Evolutionary conservation across 2,329 filamentous ascomycete species (phyloP), one percentile per base, ranked within the genome.

Genomic region (Penicillium sp.): DNA sequence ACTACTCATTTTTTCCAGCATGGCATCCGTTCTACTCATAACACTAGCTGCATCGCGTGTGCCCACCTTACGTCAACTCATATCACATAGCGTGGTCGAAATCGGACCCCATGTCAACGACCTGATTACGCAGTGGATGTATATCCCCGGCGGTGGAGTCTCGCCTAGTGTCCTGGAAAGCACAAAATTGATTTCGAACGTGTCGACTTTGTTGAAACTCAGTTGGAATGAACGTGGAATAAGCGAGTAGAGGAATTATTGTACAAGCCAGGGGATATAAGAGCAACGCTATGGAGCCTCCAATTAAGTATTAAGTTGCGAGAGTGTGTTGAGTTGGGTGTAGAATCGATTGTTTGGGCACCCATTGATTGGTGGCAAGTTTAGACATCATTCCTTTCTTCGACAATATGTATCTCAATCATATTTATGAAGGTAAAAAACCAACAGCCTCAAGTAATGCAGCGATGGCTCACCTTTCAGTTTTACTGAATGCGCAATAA

Each of bases 11-110:
- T 12, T 6, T 18, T 21, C 13, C 15, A 79, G 78, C 0, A 80
- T 80, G 77, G 75, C 77, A 0, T 75, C 75, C 0, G 76, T 76
- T 4, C 80, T 80, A 75, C 71, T 80, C 5, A 72, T 80, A 1
- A 66, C 80, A 1, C 68, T 80, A 1, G 77, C 78, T 0, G 78
- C 77, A 0, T 77, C 72, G 12, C 71, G 74, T 3, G 68, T 78
- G 0, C 70, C 71, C 0, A 58, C 65, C 0, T 55, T 80, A 0
- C 68, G 71, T n/a, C 63, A 64, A 13, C 65, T 78, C 7, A 73
- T 80, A 5, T 66, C 69, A 0, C 65, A 69, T 1, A 68, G 77
- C 7, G 68, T 78, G 0, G 60, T 74, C 0, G 60, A 65, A 2
- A 72, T 77, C 0, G 78, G 78, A 0, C 59, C 68, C 2, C 78